Percentiles rank a stretch among this genome's conserved stretches.
Conservation (phyloP, 192 early-diverging fungal species). For the Lunasporangiospora selenospora region DNA sequence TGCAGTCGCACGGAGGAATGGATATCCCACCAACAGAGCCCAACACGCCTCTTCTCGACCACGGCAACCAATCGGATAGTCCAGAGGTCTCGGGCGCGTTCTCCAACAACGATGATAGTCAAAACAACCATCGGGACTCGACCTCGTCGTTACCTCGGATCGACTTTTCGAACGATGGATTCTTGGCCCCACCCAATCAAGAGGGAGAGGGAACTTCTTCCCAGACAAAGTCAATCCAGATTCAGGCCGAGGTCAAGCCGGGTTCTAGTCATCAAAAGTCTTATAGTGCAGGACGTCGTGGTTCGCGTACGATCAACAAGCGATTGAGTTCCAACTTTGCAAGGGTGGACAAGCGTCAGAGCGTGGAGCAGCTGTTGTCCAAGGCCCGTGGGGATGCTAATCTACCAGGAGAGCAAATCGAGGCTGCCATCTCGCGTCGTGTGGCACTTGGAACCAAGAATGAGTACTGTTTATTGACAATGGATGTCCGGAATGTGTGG, state of each 20-base stretch:
- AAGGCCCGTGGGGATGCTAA: constrained; percentile 40
- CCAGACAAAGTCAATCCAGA: constrained; percentile 6
- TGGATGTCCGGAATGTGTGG: constrained; percentile 82
- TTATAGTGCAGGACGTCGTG: constrained; percentile 22
- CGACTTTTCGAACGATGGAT: constrained; percentile 51
- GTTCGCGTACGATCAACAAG: constrained; percentile 37
- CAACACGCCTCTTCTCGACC: constrained; percentile 19
- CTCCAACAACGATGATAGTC: no score
- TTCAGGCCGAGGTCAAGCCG: not conserved
- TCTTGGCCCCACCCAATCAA: constrained; percentile 25
- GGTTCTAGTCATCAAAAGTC: not conserved
- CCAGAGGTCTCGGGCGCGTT: constrained; percentile 6
- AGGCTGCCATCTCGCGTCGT: constrained; percentile 38
- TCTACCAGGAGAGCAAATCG: constrained; percentile 41
- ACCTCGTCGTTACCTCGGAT: constrained; percentile 28
- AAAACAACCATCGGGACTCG: no score
- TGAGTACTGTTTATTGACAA: constrained; percentile 77
- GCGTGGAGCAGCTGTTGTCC: constrained; percentile 38
- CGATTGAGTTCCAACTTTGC: constrained; percentile 46
- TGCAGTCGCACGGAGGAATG: constrained; percentile 51
- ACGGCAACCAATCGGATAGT: not conserved
- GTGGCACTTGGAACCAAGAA: constrained; percentile 51
- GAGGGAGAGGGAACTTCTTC: not conserved
- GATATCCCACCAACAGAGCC: constrained; percentile 36
- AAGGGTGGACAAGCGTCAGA: constrained; percentile 42